Conservation (phyloP, 2,329 filamentous ascomycete genomes). For the Colletotrichum simmondsii region DNA sequence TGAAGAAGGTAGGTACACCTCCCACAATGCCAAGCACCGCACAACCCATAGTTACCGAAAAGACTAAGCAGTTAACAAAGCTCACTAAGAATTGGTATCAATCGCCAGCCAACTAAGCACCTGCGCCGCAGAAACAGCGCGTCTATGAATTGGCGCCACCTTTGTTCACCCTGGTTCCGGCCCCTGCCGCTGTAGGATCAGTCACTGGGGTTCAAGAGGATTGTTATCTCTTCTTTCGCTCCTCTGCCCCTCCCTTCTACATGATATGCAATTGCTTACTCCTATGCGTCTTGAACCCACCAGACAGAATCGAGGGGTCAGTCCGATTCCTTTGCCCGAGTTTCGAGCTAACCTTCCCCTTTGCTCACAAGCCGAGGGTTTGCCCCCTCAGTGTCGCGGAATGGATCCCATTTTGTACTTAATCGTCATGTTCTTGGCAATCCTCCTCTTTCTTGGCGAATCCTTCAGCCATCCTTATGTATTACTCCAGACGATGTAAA, state of each 20-base stretch:
- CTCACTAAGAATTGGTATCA: background rate
- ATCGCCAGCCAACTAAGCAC: background rate
- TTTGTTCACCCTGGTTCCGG: background rate
- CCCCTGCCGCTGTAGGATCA: background rate
- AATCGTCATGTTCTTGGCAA: constrained; percentile 19
- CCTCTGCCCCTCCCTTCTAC: background rate
- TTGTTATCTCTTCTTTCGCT: background rate
- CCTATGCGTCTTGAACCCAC: background rate
- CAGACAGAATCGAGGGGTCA: background rate
- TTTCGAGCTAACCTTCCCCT: background rate
- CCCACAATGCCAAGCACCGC: background rate
- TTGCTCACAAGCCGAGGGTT: background rate
- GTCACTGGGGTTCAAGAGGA: background rate
- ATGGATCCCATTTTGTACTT: background rate
- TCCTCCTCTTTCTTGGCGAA: constrained; percentile 20
- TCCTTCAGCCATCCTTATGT: constrained; percentile 7
- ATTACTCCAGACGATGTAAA: background rate
- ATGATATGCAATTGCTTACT: background rate
- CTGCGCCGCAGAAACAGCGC: background rate
- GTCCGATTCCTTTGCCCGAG: background rate
- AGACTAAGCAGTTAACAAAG: background rate
- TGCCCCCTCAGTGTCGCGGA: background rate
- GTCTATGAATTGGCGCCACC: background rate
- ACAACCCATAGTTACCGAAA: background rate
- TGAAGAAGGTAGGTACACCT: constrained; percentile 8